Evolutionary conservation across 805 yeast species (phyloP), one percentile per base, ranked within the genome.

Genomic region (Ogataea dorogensis): DNA sequence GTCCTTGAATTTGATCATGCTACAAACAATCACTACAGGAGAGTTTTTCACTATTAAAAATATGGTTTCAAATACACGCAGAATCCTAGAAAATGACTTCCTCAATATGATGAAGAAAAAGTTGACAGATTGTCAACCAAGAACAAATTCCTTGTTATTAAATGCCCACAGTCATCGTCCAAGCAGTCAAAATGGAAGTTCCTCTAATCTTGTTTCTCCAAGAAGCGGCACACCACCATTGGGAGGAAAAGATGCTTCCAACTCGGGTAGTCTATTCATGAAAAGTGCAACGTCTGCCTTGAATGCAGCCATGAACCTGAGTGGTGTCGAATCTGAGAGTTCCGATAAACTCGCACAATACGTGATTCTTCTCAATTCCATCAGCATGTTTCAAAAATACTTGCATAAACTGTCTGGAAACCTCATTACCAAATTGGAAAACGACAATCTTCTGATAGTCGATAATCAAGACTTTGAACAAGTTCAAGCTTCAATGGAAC

Each of bases 11-110:
- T 75, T 79, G 23, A 70, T 84, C 12, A 57, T 88, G 22, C 64
- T 78, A 16, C 82, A 81, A 40, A 68, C 79, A 1, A 65, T 88
- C 9, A 81, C 84, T 28, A 75, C 95, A 0, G 94, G 95, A 0
- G 83, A 85, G 42, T 63, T 64, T 36, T 51, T 68, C 5, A 66
- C 80, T 0, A 73, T 81, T 18, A 75, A 72, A 46, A 68, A 65
- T 18, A 74, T 83, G 50, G 56, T 82, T 10, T 65, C 68, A 6
- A 76, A 73, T 38, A 61, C 79, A n/a, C 69, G 72, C 33, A 68
- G 79, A 24, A 73, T 82, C 2, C 56, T 87, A 21, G 82, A 81
- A 36, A 65, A 68, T 23, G 91, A 84, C 53, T 73, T 81, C 34
- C 53, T 84, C 11, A 75, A 74, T 37, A 77, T 81, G 13, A 43